These are phyloP conservation scores for Nigrospora oryzae DNA, from an alignment of 2,329 filamentous ascomycete genomes.

Conservation along the genomic window DNA sequence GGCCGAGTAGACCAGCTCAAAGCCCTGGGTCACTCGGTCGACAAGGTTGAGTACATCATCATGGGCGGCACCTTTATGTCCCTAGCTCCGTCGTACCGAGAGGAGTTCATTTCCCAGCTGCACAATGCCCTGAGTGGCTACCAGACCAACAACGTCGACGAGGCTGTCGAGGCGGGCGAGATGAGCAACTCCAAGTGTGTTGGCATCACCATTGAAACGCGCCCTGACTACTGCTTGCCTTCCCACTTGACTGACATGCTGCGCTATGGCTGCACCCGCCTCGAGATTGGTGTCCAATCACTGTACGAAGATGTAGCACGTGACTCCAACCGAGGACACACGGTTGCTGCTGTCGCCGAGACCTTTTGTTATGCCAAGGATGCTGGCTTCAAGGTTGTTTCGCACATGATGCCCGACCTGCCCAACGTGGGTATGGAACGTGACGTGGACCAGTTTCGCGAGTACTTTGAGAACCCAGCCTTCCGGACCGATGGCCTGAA, in stretches of 20 bases:
- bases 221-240: slow-evolving; percentile 93
- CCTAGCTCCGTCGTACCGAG: slow-evolving; percentile 75
- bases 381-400: slow-evolving; percentile 96
- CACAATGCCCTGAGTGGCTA: slow-evolving; percentile 97
- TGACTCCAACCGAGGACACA: slow-evolving; percentile 95
- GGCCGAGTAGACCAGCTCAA: slow-evolving; percentile 96
- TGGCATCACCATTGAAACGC: slow-evolving; percentile 95
- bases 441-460: slow-evolving; percentile 91
- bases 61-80: slow-evolving; percentile 99
- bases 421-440: slow-evolving; percentile 98
- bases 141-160: slow-evolving; percentile 87
- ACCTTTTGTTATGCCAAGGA: slow-evolving; percentile 98
- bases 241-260: slow-evolving; percentile 95
- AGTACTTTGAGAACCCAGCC: slow-evolving; percentile 94
- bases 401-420: slow-evolving; percentile 98
- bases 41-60: slow-evolving; percentile 99
- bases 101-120: slow-evolving; percentile 89
- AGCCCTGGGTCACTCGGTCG: slow-evolving; percentile 88
- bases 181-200: slow-evolving; percentile 98
- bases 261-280: slow-evolving; percentile 89
- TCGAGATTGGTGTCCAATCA: slow-evolving; percentile 93
- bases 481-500: slow-evolving; percentile 96
- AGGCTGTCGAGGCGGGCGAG: slow-evolving; percentile 87
- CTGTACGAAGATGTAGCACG: slow-evolving; percentile 97
- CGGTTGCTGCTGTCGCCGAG: slow-evolving; percentile 88